phyloP scores from a whole-genome alignment of 1,284 basidiomycete species.

The Leccinum pachyderme region DNA sequence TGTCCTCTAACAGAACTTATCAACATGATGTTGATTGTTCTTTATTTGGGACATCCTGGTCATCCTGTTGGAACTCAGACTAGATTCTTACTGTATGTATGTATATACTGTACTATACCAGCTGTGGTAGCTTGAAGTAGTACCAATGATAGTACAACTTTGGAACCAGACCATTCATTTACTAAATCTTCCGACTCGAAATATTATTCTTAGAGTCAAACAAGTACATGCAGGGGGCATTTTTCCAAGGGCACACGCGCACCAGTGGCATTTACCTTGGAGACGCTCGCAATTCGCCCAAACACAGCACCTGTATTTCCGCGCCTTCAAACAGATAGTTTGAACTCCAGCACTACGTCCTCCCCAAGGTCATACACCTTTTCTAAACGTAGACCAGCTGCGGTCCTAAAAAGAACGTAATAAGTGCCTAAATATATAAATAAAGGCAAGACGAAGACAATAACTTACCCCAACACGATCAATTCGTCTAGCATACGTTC shows the following conservation, averaged over 20 bases:
- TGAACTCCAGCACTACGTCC: neutral
- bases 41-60: neutral
- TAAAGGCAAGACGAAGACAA: neutral
- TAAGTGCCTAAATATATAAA: neutral
- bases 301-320: no score
- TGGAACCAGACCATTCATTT: no score
- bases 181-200: no score
- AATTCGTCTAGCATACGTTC: neutral
- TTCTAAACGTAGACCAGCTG: neutral
- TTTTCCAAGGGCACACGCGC: no score
- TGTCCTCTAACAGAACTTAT: neutral
- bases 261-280: no score
- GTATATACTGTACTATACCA: neutral
- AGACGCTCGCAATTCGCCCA: no score
- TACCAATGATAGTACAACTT: no score
- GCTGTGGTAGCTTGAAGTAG: neutral
- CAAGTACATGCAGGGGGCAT: no score
- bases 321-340: neutral
- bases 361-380: neutral
- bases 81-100: neutral
- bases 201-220: no score
- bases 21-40: neutral
- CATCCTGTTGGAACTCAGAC: neutral
- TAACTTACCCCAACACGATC: neutral
- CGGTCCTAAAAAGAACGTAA: neutral